These are phyloP conservation scores for Fusarium hostae DNA, from an alignment of 2,329 filamentous ascomycete genomes.

Conservation along the genomic window DNA sequence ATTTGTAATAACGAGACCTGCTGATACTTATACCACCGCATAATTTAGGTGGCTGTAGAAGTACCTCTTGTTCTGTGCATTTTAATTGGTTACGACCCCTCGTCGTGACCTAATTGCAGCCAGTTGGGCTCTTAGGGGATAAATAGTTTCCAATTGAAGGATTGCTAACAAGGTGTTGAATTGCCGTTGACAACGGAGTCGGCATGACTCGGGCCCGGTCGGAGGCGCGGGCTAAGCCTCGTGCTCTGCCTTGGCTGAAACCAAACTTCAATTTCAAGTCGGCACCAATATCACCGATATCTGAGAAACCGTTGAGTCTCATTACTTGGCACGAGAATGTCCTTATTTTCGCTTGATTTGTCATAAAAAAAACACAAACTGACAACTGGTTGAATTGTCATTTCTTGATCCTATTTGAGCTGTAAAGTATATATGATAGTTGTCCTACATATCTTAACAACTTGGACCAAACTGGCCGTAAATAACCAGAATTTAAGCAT, in stretches of 20 bases:
- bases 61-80: no score
- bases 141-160: background rate
- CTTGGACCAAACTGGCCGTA: background rate
- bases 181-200: background rate
- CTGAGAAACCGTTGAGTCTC: background rate
- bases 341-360: background rate
- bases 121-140: no score
- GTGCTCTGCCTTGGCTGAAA: background rate
- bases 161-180: background rate
- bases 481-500: background rate
- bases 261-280: background rate
- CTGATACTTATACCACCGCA: no score
- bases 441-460: background rate
- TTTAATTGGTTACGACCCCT: no score
- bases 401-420: background rate
- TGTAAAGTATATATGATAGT: background rate
- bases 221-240: background rate
- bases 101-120: no score
- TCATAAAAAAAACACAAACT: background rate
- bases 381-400: fast-evolving
- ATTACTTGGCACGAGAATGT: background rate
- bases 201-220: background rate
- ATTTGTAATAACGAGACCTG: no score
- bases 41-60: no score
- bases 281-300: background rate